Evolutionary conservation across 2,329 filamentous ascomycete genomes (phyloP), one percentile per base, ranked within the genome.

Genomic region (Cucurbitaria berberidis): DNA sequence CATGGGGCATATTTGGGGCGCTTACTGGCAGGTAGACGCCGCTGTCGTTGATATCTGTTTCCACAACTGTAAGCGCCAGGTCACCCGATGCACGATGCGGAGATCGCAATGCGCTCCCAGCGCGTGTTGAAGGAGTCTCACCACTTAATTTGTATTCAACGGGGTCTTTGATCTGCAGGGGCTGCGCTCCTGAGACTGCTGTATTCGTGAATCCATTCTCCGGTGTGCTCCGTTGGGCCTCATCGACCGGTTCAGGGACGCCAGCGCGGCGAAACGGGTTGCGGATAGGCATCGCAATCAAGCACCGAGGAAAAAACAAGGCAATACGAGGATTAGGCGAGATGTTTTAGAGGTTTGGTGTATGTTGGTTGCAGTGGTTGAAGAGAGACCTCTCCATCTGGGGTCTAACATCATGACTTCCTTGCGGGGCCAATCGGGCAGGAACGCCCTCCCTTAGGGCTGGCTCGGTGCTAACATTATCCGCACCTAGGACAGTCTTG

Each of bases 11-110:
- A 16, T 29, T 36, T 43, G 54, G 41, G 35, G 26, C 32, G 67
- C 85, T 77, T 86, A 95, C 91, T 66, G 93, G 93, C 63, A 98
- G 85, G 78, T 96, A 98, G 57, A 96, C 89, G 63, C 93, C 93
- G 74, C 90, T 96, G 77, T 96, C 93, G 73, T 96, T 96, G 75
- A 98, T 95, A 62, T 97, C 93, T 97, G 74, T 64, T 40, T 57
- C 46, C 36, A n/a, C n/a, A 30, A 55, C 15, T 41, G 60, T 72
- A 60, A 74, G 70, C 65, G 59, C 70, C 62, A 24, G 50, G 53
- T 35, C 35, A 45, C 27, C 34, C 42, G 34, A 50, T 46, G 48
- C 35, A 35, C 46, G 26, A 29, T n/a, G 48, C 35, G 19, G 36
- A 34, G 34, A 30, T 45, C 45, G 51, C 43, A 47, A 38, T 44